Conservation (phyloP, 176 grass and related monocot species). For the Rhipidocladum racemiflorum region DNA sequence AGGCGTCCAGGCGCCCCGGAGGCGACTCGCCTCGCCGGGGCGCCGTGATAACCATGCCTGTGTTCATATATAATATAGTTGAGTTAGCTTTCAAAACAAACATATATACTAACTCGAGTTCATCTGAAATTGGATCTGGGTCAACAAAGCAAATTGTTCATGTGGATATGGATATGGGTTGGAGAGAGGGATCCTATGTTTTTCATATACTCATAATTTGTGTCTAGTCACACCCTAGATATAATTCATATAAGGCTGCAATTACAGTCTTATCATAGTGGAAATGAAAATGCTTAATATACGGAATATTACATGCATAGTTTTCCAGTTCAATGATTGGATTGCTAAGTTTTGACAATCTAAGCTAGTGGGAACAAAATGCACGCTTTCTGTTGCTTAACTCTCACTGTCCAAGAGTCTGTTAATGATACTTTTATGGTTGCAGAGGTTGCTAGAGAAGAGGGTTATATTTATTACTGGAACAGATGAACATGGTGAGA, state of each 20-base stretch:
- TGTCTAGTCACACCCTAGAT: neutral
- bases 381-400: neutral
- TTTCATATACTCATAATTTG: neutral
- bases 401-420: neutral
- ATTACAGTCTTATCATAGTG: neutral
- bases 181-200: neutral
- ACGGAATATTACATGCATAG: neutral
- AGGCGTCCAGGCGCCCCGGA: no score
- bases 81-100: neutral
- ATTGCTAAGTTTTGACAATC: neutral
- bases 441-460: conserved; percentile 79
- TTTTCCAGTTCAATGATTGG: neutral
- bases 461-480: conserved; percentile 89
- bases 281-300: neutral
- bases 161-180: neutral
- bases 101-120: neutral
- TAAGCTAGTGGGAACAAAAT: neutral
- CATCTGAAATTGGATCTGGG: neutral
- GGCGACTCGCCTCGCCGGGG: no score
- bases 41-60: no score
- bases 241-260: neutral
- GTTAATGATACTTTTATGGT: conserved; percentile 24
- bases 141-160: neutral
- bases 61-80: neutral
- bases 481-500: conserved; percentile 96